Evolutionary conservation across 768 basidiomycete genomes (phyloP).

Genomic region (Trametes sanguinea): DNA sequence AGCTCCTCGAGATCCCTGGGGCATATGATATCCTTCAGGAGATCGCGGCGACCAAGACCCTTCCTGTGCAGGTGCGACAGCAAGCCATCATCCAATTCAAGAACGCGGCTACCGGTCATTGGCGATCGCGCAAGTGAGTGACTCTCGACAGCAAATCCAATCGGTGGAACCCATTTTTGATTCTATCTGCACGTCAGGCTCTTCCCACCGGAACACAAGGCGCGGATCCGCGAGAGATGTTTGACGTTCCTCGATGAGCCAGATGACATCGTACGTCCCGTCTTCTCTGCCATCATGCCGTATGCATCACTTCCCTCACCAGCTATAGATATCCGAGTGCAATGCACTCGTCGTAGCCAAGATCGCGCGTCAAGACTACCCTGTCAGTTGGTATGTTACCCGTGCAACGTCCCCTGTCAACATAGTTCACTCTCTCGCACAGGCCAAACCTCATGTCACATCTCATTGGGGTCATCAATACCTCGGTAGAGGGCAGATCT

Average conservation of each 20-base stretch:
- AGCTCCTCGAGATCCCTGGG: slow-evolving; percentile 67
- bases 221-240: slow-evolving; percentile 63
- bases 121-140: slow-evolving; percentile 75
- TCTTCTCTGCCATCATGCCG: not conserved
- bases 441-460: slow-evolving; percentile 64
- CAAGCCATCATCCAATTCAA: slow-evolving; percentile 91
- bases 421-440: not conserved
- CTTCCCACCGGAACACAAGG: slow-evolving; percentile 67
- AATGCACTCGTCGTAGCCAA: slow-evolving; percentile 76
- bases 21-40: slow-evolving; percentile 71
- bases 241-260: slow-evolving; percentile 71
- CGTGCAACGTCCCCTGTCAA: not conserved
- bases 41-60: slow-evolving; percentile 61
- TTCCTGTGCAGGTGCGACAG: slow-evolving; percentile 70
- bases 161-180: slow-evolving; percentile 2
- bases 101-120: slow-evolving; percentile 71
- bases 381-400: slow-evolving; percentile 59
- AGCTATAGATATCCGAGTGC: slow-evolving; percentile 69
- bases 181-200: slow-evolving; percentile 44
- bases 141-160: slow-evolving; percentile 11
- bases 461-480: slow-evolving; percentile 57
- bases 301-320: slow-evolving; percentile 10
- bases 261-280: slow-evolving; percentile 68
- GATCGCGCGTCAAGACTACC: slow-evolving; percentile 78
- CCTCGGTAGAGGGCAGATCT: slow-evolving; percentile 53